A percentile compares a stretch with the other conserved stretches of the same genome.
phyloP scores from a whole-genome alignment of 1,284 basidiomycete genomes.

The Ustilago tritici region DNA sequence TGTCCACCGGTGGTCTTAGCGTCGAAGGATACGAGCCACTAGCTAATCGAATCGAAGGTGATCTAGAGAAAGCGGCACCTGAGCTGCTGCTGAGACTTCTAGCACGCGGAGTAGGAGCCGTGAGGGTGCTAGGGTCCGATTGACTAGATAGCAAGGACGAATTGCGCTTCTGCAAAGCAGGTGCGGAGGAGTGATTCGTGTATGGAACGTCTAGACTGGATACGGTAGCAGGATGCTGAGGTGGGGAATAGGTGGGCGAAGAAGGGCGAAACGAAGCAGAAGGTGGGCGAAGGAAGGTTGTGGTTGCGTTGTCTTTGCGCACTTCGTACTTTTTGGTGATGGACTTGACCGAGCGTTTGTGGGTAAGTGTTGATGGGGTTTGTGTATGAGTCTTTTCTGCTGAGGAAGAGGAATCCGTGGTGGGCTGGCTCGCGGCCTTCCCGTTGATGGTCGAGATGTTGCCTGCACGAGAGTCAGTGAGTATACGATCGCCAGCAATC shows the following conservation, averaged over 20 bases:
- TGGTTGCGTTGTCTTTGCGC: slow-evolving; percentile 15
- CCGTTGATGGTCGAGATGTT: slow-evolving; percentile 15
- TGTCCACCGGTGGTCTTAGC: slow-evolving; percentile 31
- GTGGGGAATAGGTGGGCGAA: slow-evolving; percentile 12
- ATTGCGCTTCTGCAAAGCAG: slow-evolving; percentile 17
- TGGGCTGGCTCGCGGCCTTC: slow-evolving; percentile 12
- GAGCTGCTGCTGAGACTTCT: slow-evolving; percentile 36
- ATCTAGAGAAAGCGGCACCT: slow-evolving; percentile 24
- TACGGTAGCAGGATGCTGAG: slow-evolving; percentile 3
- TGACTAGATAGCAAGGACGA: slow-evolving; percentile 25
- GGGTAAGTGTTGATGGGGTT: slow-evolving; percentile 19
- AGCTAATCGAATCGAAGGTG: slow-evolving; percentile 44
- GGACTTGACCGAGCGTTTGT: slow-evolving; percentile 47
- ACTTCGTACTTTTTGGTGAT: slow-evolving; percentile 41
- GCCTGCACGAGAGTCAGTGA: slow-evolving; percentile 25
- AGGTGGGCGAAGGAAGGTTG: slow-evolving; percentile 12
- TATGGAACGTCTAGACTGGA: slow-evolving; percentile 2
- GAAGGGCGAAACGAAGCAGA: slow-evolving; percentile 25
- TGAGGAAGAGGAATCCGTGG: not conserved
- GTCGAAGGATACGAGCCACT: slow-evolving; percentile 50
- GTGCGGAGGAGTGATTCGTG: slow-evolving; percentile 8
- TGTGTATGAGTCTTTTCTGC: slow-evolving; percentile 6
- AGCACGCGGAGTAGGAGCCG: slow-evolving; percentile 30
- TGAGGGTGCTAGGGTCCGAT: slow-evolving; percentile 18
- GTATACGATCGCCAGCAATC: slow-evolving; percentile 24